Percentiles rank a stretch among this genome's conserved stretches.
These are phyloP conservation scores for Malassezia pachydermatis DNA, from an alignment of 1,284 basidiomycete genomes.

Conservation along the genomic window DNA sequence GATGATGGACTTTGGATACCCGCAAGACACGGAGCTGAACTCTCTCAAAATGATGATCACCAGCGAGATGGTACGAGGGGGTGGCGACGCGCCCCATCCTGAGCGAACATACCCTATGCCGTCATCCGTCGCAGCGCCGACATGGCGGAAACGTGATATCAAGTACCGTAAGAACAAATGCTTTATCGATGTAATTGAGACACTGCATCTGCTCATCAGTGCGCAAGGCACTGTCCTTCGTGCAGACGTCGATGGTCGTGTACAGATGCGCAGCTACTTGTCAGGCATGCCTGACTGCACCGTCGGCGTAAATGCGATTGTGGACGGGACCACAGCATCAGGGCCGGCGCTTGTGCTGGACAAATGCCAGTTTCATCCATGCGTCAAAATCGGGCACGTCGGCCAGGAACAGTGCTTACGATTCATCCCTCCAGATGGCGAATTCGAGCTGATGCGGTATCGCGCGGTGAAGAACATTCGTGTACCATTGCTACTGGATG, in stretches of 20 bases:
- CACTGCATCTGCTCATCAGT: conserved; percentile 88
- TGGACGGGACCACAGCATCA: too few relatives aligned
- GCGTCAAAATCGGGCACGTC: conserved; percentile 86
- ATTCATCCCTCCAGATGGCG: conserved; percentile 95
- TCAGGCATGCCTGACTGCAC: conserved; percentile 94
- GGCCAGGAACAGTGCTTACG: conserved; percentile 84
- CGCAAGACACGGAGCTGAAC: conserved; percentile 97
- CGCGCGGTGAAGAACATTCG: conserved; percentile 91
- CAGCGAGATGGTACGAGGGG: conserved; percentile 80
- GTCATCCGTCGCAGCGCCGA: neutral
- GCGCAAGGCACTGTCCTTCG: conserved; percentile 83
- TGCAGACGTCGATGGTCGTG: conserved; percentile 96
- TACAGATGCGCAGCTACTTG: conserved; percentile 93
- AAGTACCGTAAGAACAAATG: conserved; percentile 98
- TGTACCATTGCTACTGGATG: conserved; percentile 76
- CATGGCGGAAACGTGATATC: conserved; percentile 80
- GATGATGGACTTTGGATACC: conserved; percentile 96
- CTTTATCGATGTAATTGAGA: conserved; percentile 95
- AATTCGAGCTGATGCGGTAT: conserved; percentile 97
- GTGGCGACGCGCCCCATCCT: conserved; percentile 62
- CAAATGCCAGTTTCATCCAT: conserved; percentile 98
- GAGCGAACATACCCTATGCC: too few relatives aligned
- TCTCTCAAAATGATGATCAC: conserved; percentile 96
- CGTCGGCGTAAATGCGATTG: conserved; percentile 94
- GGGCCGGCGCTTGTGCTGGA: conserved; percentile 70